Percentiles rank a stretch among this genome's conserved stretches.
phyloP scores from a whole-genome alignment of 805 yeast species.

The Zygotorulaspora florentina region DNA sequence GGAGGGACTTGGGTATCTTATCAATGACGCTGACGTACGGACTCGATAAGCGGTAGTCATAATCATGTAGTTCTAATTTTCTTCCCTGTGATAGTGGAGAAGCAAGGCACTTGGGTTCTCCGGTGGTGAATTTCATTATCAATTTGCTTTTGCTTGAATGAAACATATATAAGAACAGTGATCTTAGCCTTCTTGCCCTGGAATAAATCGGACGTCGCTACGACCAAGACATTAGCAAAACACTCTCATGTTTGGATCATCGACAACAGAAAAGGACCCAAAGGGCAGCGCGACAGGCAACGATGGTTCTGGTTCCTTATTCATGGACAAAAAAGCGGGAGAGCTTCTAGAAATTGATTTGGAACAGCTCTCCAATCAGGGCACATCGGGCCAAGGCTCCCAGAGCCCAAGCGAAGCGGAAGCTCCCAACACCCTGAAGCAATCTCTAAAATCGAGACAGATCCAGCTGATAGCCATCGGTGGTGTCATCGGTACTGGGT shows the following conservation, averaged over 20 bases:
- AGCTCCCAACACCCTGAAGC: constrained; percentile 8
- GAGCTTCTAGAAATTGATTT: constrained; percentile 13
- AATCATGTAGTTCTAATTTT: too few species aligned
- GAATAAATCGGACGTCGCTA: too few species aligned
- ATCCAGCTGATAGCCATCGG: constrained; percentile 79
- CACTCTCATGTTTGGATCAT: background rate
- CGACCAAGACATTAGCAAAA: too few species aligned
- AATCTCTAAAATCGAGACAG: constrained; percentile 52
- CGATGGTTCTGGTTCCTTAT: constrained; percentile 1
- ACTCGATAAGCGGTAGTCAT: too few species aligned
- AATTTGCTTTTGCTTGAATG: too few species aligned
- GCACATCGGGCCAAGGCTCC: constrained; percentile 2
- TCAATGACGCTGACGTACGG: too few species aligned
- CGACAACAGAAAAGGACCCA: constrained; percentile 3
- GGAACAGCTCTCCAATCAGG: constrained; percentile 10
- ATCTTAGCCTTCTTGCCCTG: too few species aligned
- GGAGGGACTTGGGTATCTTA: too few species aligned
- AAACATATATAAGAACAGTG: too few species aligned
- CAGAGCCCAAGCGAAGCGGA: background rate
- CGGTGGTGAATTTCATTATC: too few species aligned
- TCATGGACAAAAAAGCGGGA: constrained; percentile 11
- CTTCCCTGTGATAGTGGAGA: too few species aligned
- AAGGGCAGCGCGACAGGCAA: background rate
- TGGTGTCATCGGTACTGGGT: constrained; percentile 80
- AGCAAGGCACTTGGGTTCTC: too few species aligned